Evolutionary conservation across 768 basidiomycete genomes (phyloP).

Genomic region (Astraeus odoratus): DNA sequence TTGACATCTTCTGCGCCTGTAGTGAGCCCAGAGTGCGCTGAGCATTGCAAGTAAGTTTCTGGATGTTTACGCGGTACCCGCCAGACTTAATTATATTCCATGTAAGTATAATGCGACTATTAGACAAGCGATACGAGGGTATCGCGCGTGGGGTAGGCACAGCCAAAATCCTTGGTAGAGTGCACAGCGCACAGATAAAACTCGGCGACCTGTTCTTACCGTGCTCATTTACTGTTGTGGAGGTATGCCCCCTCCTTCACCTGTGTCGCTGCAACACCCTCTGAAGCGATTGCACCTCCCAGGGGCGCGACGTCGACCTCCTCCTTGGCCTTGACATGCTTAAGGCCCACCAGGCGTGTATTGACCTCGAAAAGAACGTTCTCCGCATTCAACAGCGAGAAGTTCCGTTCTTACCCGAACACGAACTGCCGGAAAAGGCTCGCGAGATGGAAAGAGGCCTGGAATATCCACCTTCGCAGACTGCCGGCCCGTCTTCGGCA

Average conservation of each 20-base stretch:
- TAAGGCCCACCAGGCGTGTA: slow-evolving; percentile 92
- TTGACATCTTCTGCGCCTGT: slow-evolving; percentile 1
- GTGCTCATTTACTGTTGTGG: slow-evolving; percentile 93
- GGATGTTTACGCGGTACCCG: not conserved
- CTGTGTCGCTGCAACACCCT: not conserved
- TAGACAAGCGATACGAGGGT: slow-evolving; percentile 83
- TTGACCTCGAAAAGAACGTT: slow-evolving; percentile 85
- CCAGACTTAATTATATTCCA: slow-evolving; percentile 2
- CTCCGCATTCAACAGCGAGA: slow-evolving; percentile 91
- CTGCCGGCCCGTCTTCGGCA: slow-evolving; percentile 11
- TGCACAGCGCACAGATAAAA: slow-evolving; percentile 91
- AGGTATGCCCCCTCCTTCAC: slow-evolving; percentile 41
- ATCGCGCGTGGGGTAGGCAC: slow-evolving; percentile 93
- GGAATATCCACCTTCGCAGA: slow-evolving; percentile 12
- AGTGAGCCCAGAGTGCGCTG: slow-evolving; percentile 93
- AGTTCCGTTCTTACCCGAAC: slow-evolving; percentile 85
- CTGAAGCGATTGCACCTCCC: not conserved
- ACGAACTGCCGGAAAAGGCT: slow-evolving; percentile 85
- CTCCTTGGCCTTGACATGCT: slow-evolving; percentile 99
- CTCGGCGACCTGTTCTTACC: slow-evolving; percentile 77
- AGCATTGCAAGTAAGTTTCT: slow-evolving; percentile 71
- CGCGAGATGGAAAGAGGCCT: slow-evolving; percentile 34
- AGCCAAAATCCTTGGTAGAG: slow-evolving; percentile 86
- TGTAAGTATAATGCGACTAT: slow-evolving; percentile 80
- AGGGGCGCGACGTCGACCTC: slow-evolving; percentile 93